Base-by-base conservation (phyloP, 2,329 filamentous ascomycete genomes). In the Colletotrichum navitas region DNA sequence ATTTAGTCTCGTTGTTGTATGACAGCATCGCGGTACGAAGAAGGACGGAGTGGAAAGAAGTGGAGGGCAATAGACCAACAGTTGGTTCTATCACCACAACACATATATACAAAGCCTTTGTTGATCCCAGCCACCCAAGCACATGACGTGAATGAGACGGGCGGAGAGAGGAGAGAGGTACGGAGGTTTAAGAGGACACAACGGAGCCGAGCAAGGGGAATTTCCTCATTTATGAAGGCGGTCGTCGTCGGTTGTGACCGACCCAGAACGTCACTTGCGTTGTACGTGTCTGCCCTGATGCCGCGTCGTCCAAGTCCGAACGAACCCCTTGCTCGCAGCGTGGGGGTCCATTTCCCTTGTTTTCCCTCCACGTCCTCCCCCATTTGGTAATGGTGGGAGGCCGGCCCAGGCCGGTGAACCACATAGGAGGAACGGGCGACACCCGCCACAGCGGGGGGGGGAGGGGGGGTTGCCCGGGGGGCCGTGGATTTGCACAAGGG, bases 401-500 rank as follows among this genome's bases (percentile, higher is more conserved):
- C 41, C 43, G 43, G 41, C 59, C 43, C 24, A 29, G 26, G 43
- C 39, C 56, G 39, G 56, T 45, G 56, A 59, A 18, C 39, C 39
- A 24, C 36, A 26, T 18, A 14, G 36, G 55, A 41, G 14, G 43
- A 39, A 45, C 56, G 43, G 59, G 43, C 59, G 26, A 47, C 26
- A 34, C 58, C 41, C 26, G 32, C 24, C 26, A 45, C 43, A n/a
- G 43, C 8, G 58, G 26, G 29, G 58, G 39, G 41, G 39, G 6
- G 39, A 0, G 56, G 39, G 18, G 56, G 39, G 26, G 18, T 29
- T 34, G 41, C 11, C 58, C 41, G 59, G 29, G 59, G 29, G 39
- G 63, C 29, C 43, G 54, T 16, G 26, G 68, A 71, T 71, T 59
- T 67, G 68, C 68, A 45, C 56, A 67, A 49, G 67, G 68, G 63